Percentiles rank a stretch among this genome's conserved stretches.
These are phyloP conservation scores for Datura wrightii DNA, from an alignment of 257 asterid genomes.

Conservation along the genomic window DNA sequence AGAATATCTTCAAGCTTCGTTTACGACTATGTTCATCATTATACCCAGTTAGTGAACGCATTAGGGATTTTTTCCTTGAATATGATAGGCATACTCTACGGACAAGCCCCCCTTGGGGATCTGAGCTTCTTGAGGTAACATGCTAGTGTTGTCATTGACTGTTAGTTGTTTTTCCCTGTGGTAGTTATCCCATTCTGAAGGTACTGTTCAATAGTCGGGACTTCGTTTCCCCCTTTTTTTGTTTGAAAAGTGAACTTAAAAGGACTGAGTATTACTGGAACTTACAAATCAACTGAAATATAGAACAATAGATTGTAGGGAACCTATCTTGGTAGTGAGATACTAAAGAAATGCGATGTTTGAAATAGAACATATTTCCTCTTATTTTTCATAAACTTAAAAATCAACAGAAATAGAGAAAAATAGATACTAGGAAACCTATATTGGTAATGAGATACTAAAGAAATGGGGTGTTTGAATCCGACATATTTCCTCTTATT, in stretches of 20 bases:
- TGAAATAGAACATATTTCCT: neutral
- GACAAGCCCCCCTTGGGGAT: slow-evolving; percentile 99
- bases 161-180: slow-evolving; percentile 30
- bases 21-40: slow-evolving; percentile 92
- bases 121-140: slow-evolving; percentile 97
- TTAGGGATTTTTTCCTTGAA: slow-evolving; percentile 97
- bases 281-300: neutral
- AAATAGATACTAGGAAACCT: neutral
- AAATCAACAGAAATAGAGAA: neutral
- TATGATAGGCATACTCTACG: slow-evolving; percentile 96
- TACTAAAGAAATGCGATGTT: neutral
- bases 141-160: slow-evolving; percentile 32
- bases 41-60: slow-evolving; percentile 94
- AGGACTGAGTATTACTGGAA: slow-evolving; percentile 6
- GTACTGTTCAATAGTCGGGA: neutral
- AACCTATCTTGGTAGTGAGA: neutral
- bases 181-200: slow-evolving; percentile 24
- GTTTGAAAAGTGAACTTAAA: neutral
- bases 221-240: neutral
- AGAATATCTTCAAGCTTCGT: slow-evolving; percentile 82
- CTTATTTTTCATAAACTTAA: neutral
- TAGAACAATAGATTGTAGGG: neutral
- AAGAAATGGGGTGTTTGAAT: neutral
- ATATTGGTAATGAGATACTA: neutral
- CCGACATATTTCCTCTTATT: neutral